These are phyloP conservation scores for Lactarius trivialis DNA, from an alignment of 768 basidiomycete species.

Conservation along the genomic window DNA sequence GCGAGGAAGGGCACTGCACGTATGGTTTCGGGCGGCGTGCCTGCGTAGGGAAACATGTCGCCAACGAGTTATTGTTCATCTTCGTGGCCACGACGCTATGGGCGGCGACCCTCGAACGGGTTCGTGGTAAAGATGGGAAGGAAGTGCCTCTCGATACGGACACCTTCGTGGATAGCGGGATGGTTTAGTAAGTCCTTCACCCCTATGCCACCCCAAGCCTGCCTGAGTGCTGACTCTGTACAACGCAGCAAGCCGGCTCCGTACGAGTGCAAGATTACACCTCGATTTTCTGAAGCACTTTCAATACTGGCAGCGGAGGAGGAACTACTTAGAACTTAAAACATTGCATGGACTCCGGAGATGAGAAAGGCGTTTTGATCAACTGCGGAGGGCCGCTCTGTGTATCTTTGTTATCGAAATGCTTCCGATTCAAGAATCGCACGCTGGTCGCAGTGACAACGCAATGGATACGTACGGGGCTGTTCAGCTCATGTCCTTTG, in stretches of 20 bases:
- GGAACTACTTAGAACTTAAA: background rate
- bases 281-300: slow-evolving; percentile 10
- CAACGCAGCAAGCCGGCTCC: slow-evolving; percentile 9
- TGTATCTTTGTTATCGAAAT: background rate
- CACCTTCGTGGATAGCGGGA: background rate
- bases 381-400: background rate
- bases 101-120: slow-evolving; percentile 16
- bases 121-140: slow-evolving; percentile 4
- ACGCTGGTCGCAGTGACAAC: background rate
- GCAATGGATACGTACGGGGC: background rate
- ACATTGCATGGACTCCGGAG: background rate
- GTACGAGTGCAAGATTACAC: slow-evolving; percentile 19
- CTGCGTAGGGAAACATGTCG: slow-evolving; percentile 9
- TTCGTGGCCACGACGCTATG: background rate
- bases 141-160: background rate
- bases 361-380: background rate
- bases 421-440: background rate
- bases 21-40: background rate
- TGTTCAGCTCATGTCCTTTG: background rate
- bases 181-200: background rate
- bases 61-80: slow-evolving; percentile 16
- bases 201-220: background rate
- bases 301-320: background rate
- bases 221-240: background rate
- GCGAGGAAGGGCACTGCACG: slow-evolving; percentile 5